Conservation (phyloP, 805 yeast species). For the Teunomyces cretensis region DNA sequence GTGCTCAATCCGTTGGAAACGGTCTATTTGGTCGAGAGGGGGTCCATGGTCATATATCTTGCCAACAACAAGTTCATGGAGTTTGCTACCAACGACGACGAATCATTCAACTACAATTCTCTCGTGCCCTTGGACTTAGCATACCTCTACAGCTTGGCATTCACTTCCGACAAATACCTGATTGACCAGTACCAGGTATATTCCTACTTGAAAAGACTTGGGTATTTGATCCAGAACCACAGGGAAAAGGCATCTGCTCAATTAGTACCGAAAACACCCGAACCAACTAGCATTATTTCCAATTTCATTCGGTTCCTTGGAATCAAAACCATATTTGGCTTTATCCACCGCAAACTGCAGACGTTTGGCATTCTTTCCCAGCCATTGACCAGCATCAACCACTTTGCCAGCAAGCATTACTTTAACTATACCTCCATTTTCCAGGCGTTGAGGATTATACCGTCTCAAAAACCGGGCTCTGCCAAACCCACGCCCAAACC, state of each 20-base stretch:
- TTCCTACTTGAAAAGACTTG: conserved; percentile 71
- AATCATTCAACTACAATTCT: conserved; percentile 20
- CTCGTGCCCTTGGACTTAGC: conserved; percentile 54
- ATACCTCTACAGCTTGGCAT: conserved; percentile 56
- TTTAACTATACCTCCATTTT: conserved; percentile 23
- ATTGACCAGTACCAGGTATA: conserved; percentile 65
- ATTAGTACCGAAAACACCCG: background rate
- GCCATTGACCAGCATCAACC: conserved; percentile 14
- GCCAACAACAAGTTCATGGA: conserved; percentile 16
- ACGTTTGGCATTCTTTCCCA: conserved; percentile 14
- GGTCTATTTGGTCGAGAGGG: conserved; percentile 79
- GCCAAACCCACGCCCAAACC: background rate
- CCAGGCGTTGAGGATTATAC: conserved; percentile 20
- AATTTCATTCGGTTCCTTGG: background rate
- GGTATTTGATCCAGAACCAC: conserved; percentile 54
- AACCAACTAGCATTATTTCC: background rate
- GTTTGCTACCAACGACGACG: conserved; percentile 14
- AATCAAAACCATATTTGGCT: background rate
- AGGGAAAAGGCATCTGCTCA: background rate
- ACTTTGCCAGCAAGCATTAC: conserved; percentile 24
- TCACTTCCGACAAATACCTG: conserved; percentile 35
- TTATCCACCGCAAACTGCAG: background rate
- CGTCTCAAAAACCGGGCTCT: conserved; percentile 10
- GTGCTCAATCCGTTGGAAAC: conserved; percentile 67
- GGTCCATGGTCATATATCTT: conserved; percentile 41